Conservation (phyloP, 202 grass and related monocot genomes). For the Dendrocalamus latiflorus region DNA sequence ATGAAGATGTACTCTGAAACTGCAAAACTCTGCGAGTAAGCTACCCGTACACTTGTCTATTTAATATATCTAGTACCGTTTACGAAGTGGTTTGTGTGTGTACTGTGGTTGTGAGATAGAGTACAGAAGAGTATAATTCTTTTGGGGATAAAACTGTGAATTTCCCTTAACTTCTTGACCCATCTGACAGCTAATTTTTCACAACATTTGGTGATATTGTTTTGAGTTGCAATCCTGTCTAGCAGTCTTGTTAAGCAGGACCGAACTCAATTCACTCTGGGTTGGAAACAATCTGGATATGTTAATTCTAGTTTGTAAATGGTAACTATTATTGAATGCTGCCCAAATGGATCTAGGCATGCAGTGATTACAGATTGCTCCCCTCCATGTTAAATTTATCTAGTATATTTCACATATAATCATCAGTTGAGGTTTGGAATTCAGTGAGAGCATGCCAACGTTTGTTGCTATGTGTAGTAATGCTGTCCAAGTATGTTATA, state of each 20-base stretch:
- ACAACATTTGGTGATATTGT: background rate
- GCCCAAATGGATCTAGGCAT: background rate
- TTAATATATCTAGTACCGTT: background rate
- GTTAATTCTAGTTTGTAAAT: background rate
- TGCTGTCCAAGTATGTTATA: background rate
- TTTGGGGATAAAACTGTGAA: background rate
- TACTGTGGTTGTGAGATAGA: background rate
- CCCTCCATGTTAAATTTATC: background rate
- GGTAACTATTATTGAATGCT: background rate
- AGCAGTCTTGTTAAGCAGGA: background rate
- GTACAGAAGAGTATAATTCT: background rate
- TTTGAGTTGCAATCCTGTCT: background rate
- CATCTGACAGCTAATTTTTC: background rate
- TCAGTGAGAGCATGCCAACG: background rate
- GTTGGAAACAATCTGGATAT: background rate
- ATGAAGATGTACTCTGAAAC: conserved; percentile 85
- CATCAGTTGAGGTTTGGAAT: background rate
- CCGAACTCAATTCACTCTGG: background rate
- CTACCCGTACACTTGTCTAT: background rate
- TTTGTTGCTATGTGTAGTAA: background rate
- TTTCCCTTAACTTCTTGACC: background rate
- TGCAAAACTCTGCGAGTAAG: conserved; percentile 86
- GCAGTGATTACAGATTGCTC: background rate
- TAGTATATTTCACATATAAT: background rate
- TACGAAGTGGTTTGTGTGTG: background rate